A percentile compares a stretch with the other conserved stretches of the same genome.
These are phyloP conservation scores for Candida railenensis DNA, from an alignment of 805 yeast species.

Conservation along the genomic window DNA sequence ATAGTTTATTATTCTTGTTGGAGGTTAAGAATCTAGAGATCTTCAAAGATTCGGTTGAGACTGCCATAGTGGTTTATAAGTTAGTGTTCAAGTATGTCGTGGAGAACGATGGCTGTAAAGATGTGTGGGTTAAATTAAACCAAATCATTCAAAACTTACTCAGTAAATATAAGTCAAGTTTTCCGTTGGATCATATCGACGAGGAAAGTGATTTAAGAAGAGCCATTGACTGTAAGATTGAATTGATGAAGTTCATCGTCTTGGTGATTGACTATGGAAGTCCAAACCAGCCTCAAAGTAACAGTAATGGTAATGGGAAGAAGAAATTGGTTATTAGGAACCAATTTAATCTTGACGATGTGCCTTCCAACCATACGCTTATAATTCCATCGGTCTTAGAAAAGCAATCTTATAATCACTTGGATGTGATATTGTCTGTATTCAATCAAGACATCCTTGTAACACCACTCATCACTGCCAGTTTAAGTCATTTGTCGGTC, in stretches of 20 bases:
- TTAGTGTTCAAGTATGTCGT: conserved; percentile 46
- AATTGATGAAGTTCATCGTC: conserved; percentile 68
- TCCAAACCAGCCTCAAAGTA: conserved; percentile 31
- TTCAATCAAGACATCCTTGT: conserved; percentile 57
- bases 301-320: background rate
- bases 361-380: conserved; percentile 62
- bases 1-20: conserved; percentile 26
- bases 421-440: conserved; percentile 62
- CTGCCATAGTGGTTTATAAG: conserved; percentile 41
- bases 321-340: conserved; percentile 8
- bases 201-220: conserved; percentile 50
- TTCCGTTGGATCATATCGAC: conserved; percentile 51
- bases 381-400: conserved; percentile 55
- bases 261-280: conserved; percentile 44
- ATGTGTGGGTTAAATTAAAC: conserved; percentile 56
- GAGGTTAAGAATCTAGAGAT: conserved; percentile 28
- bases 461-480: conserved; percentile 59
- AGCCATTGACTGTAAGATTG: conserved; percentile 60
- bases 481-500: conserved; percentile 61
- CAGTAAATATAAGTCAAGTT: conserved; percentile 56
- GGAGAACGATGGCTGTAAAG: conserved; percentile 43
- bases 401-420: conserved; percentile 63
- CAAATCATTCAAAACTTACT: conserved; percentile 59
- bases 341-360: conserved; percentile 50
- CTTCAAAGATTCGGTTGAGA: conserved; percentile 31